Conservation (phyloP, 208 protist species). For the Trypanosoma avium region DNA sequence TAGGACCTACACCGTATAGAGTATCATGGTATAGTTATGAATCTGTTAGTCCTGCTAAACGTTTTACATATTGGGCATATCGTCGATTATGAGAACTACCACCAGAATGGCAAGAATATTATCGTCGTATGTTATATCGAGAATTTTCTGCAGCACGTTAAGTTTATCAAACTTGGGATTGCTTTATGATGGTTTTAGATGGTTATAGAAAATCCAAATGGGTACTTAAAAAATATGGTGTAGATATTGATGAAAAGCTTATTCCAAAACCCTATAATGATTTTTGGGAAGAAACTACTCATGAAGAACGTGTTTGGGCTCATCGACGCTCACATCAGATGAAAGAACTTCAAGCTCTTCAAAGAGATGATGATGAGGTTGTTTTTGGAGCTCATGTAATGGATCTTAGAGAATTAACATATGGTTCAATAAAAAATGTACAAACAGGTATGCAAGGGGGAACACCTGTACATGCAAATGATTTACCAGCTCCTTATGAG, state of each 20-base stretch:
- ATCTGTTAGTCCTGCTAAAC: slow-evolving; percentile 66
- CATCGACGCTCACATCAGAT: slow-evolving; percentile 84
- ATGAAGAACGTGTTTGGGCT: slow-evolving; percentile 88
- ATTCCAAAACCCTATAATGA: slow-evolving; percentile 90
- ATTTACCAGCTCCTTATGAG: slow-evolving; percentile 76
- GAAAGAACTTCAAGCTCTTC: slow-evolving; percentile 85
- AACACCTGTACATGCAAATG: slow-evolving; percentile 78
- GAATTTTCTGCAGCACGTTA: slow-evolving; percentile 74
- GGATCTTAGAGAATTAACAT: slow-evolving; percentile 70
- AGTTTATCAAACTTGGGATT: slow-evolving; percentile 88
- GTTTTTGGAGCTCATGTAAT: slow-evolving; percentile 76
- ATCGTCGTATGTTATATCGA: slow-evolving; percentile 84
- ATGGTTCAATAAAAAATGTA: slow-evolving; percentile 65
- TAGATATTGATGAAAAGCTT: slow-evolving; percentile 67
- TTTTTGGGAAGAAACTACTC: slow-evolving; percentile 90
- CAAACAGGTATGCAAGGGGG: slow-evolving; percentile 82
- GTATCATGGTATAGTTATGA: slow-evolving; percentile 79
- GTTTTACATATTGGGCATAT: slow-evolving; percentile 86
- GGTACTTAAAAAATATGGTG: slow-evolving; percentile 81
- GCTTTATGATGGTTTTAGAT: slow-evolving; percentile 91
- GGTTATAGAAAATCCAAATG: slow-evolving; percentile 87
- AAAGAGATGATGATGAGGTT: slow-evolving; percentile 76
- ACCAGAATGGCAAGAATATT: slow-evolving; percentile 84
- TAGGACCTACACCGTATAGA: slow-evolving; percentile 56
- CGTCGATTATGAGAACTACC: slow-evolving; percentile 75